Conservation (phyloP, 306 rosid species). For the Morella rubra region DNA sequence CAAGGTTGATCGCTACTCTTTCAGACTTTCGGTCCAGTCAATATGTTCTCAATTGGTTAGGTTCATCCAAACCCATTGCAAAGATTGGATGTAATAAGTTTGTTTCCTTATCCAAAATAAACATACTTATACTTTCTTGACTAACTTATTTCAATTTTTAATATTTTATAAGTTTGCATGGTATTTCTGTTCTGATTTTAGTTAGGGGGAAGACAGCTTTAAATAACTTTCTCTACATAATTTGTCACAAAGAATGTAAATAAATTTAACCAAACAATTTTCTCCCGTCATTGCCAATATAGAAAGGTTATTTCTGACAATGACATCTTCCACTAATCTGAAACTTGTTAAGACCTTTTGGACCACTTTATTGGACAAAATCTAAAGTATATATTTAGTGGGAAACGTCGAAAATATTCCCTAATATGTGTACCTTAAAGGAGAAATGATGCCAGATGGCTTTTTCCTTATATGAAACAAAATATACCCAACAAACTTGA, state of each 20-base stretch:
- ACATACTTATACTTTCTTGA: background rate
- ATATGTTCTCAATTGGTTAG: too few species aligned
- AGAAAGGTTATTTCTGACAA: background rate
- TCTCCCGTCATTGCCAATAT: background rate
- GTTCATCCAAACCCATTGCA: too few species aligned
- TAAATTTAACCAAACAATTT: background rate
- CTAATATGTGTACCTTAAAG: constrained; percentile 28
- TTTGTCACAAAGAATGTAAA: background rate
- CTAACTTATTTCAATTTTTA: background rate
- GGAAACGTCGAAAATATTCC: constrained; percentile 54
- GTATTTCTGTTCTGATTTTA: background rate
- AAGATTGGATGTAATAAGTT: too few species aligned
- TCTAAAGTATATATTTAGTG: constrained; percentile 38
- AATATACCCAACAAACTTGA: constrained; percentile 43
- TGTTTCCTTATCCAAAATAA: background rate
- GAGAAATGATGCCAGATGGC: constrained; percentile 40
- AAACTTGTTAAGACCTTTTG: constrained; percentile 11
- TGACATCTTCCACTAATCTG: background rate
- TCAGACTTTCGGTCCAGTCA: too few species aligned
- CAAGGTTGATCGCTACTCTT: too few species aligned
- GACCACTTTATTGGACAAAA: constrained; percentile 48
- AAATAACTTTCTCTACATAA: background rate
- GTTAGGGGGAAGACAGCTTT: background rate
- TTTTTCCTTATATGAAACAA: constrained; percentile 41
- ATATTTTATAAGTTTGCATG: background rate